phyloP scores from a whole-genome alignment of 352 stramenopile species.

The Pythium rishiriense region DNA sequence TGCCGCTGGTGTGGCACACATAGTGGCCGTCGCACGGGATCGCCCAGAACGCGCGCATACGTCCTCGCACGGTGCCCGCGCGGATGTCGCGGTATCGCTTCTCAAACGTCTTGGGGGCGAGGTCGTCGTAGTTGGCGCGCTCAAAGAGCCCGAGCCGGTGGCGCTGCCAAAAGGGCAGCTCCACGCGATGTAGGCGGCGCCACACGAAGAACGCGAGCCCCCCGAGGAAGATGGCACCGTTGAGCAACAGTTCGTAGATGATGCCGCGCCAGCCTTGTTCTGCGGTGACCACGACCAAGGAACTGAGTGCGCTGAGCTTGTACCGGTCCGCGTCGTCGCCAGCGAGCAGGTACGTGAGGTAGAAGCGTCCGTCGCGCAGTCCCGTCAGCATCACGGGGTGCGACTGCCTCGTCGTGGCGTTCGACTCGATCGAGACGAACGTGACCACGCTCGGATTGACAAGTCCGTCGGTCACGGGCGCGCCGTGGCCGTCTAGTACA shows the following conservation, averaged over 20 bases:
- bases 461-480: conserved; percentile 9
- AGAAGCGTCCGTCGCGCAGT: conserved; percentile 41
- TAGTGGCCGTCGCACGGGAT: conserved; percentile 52
- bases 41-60: conserved; percentile 48
- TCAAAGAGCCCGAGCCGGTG: conserved; percentile 68
- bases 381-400: conserved; percentile 51
- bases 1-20: conserved; percentile 62
- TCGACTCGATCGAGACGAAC: conserved; percentile 36
- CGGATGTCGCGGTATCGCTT: conserved; percentile 53
- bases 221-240: conserved; percentile 51
- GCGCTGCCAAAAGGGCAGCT: conserved; percentile 65
- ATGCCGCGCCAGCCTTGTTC: conserved; percentile 69
- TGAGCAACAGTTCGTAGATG: conserved; percentile 64
- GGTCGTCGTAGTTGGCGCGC: conserved; percentile 68
- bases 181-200: conserved; percentile 49
- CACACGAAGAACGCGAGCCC: conserved; percentile 67
- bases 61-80: conserved; percentile 37
- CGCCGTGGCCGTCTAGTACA: conserved; percentile 39
- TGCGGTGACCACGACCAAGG: conserved; percentile 53
- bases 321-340: conserved; percentile 40
- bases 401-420: conserved; percentile 30
- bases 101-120: conserved; percentile 39
- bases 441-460: conserved; percentile 39
- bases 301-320: conserved; percentile 45
- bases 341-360: conserved; percentile 52